phyloP scores from a whole-genome alignment of 495 filamentous ascomycete genomes.

The Aspergillus haitiensis region DNA sequence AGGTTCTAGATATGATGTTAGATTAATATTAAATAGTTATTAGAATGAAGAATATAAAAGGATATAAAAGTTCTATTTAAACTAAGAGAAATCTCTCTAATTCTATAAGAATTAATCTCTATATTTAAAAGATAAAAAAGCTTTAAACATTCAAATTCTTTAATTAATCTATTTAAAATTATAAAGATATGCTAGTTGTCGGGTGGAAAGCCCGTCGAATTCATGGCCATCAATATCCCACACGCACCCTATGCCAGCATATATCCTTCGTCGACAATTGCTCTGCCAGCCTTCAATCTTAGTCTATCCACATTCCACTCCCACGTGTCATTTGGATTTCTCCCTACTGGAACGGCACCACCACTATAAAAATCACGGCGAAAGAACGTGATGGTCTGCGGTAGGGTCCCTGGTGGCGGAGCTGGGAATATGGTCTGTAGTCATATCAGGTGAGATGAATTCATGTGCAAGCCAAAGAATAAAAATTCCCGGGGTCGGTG shows the following conservation, averaged over 20 bases:
- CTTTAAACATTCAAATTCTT: too few species aligned
- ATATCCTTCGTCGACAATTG: background rate
- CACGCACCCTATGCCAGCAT: background rate
- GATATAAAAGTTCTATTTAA: too few species aligned
- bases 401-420: background rate
- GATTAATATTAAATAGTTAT: too few species aligned
- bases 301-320: background rate
- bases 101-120: too few species aligned
- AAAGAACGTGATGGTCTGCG: background rate
- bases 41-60: too few species aligned
- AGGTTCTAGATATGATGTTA: too few species aligned
- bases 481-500: background rate
- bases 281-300: background rate
- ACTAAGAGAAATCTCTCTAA: too few species aligned
- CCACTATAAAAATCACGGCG: conserved; percentile 4
- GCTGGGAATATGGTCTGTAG: conserved; percentile 7
- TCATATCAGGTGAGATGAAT: background rate
- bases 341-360: background rate
- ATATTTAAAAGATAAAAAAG: too few species aligned
- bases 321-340: conserved; percentile 9
- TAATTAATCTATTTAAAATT: too few species aligned
- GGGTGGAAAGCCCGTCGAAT: too few species aligned
- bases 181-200: too few species aligned
- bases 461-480: background rate
- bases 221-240: background rate